Base-by-base conservation (phyloP, 208 protist species). In the Trypanosoma cruzi region DNA sequence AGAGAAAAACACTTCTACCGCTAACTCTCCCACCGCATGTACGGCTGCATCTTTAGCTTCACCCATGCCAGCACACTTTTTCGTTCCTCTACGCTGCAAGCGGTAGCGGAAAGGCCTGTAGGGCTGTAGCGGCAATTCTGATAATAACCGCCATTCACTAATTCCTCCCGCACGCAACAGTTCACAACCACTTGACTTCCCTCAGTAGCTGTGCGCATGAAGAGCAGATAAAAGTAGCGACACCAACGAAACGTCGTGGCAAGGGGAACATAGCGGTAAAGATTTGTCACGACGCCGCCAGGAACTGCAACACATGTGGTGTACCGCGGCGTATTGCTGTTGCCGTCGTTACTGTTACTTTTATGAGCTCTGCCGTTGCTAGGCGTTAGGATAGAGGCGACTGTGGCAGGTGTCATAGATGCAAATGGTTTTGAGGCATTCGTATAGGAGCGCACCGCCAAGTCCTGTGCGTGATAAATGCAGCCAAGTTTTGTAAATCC, bases 401-500 rank as follows among this genome's bases (percentile, higher is more conserved):
- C 62, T 68, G 36, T 59, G 40, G 62, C 1, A 44, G 64, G 64
- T 32, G 34, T 42, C 18, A 60, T 24, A 11, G 7, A 28, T 68
- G 56, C 65, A 36, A 37, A 52, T 37, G 64, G 16, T 34, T 32
- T 73, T 18, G 62, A 36, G 36, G 52, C 64, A 60, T 71, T 52
- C 26, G 72, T 74, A 68, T 88, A 95, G 2, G 86, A 83, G 32
- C 86, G 75, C n/a, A 80, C 32, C 22, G 90, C 90, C 36, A 93
- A 79, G 49, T 93, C 81, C 75, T 93, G 86, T 13, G 87, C 84
- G 74, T 91, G 85, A 37, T 90, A 92, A 46, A 93, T 92, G 60
- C 85, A 90, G n/a, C 85, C 85, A 10, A 93, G 85, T 75, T 95
- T 92, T 52, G 89, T 92, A 64, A 95, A 86, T 24, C 85, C 89